Percentiles rank a stretch among this genome's conserved stretches.
phyloP scores from a whole-genome alignment of 768 basidiomycete genomes.

The Trametes cingulata region DNA sequence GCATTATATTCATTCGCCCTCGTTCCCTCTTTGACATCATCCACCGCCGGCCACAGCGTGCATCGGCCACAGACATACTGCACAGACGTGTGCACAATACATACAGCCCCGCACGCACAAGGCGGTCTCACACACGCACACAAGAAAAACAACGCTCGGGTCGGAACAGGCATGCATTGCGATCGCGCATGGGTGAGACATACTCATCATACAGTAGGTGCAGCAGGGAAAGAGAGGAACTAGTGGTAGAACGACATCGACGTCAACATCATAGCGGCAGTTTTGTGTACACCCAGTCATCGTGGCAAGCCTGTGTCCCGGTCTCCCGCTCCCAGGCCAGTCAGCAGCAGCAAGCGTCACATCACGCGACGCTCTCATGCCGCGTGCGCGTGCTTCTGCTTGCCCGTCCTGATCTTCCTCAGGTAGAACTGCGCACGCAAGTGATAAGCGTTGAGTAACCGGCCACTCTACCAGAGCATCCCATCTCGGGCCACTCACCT shows the following conservation, averaged over 20 bases:
- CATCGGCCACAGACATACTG: too few relatives aligned
- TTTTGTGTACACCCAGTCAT: conserved; percentile 24
- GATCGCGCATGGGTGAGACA: conserved; percentile 28
- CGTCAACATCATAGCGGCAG: conserved; percentile 24
- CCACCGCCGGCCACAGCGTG: neutral
- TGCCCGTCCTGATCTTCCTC: conserved; percentile 89
- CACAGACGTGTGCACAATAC: neutral
- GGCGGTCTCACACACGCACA: neutral
- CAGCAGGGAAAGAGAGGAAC: neutral
- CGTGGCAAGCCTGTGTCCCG: conserved; percentile 15
- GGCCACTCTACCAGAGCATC: neutral
- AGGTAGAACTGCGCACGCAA: conserved; percentile 75
- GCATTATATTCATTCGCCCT: neutral
- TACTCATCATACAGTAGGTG: conserved; percentile 32
- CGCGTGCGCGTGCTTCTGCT: conserved; percentile 86
- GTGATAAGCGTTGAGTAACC: conserved; percentile 25
- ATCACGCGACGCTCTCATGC: conserved; percentile 32
- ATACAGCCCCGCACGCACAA: neutral
- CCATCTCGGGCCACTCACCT: conserved; percentile 52
- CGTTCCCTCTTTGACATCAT: neutral
- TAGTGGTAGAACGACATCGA: conserved; percentile 5
- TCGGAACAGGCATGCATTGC: conserved; percentile 25
- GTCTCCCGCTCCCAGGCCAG: conserved; percentile 21
- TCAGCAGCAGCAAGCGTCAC: neutral
- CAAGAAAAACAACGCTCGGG: conserved; percentile 2